Percentiles rank a stretch among this genome's conserved stretches.
phyloP scores from a whole-genome alignment of 495 filamentous ascomycete species.

The Sordaria brevicollis region DNA sequence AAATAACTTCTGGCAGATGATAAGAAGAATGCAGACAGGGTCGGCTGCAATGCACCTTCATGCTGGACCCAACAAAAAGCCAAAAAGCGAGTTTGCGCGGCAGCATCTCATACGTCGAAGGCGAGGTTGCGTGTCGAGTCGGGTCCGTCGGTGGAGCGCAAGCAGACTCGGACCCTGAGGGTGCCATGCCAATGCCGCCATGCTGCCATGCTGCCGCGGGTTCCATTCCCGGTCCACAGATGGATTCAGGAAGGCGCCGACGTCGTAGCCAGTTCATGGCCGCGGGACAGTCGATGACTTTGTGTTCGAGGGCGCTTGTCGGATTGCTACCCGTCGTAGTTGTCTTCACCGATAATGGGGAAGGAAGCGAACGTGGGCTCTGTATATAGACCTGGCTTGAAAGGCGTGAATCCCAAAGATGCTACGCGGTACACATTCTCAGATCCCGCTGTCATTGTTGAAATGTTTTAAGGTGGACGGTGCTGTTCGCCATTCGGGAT shows the following conservation, averaged over 20 bases:
- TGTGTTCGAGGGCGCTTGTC: background rate
- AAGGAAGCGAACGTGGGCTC: background rate
- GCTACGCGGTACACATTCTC: background rate
- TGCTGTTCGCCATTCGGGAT: background rate
- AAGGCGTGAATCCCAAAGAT: background rate
- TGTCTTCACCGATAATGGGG: background rate
- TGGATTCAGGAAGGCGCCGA: background rate
- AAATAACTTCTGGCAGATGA: background rate
- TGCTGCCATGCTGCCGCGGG: background rate
- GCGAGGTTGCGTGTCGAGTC: background rate
- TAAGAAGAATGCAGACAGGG: background rate
- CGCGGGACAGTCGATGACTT: background rate
- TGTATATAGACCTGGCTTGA: background rate
- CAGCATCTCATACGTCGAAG: constrained; percentile 17
- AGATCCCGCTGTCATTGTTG: background rate
- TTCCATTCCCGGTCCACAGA: background rate
- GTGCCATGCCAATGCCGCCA: background rate
- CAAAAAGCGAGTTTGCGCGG: constrained; percentile 7
- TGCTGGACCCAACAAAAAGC: background rate
- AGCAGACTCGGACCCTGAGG: background rate
- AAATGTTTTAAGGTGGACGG: too few relatives aligned
- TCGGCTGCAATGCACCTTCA: background rate
- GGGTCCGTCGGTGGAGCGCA: background rate
- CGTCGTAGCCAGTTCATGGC: background rate
- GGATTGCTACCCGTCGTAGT: background rate